These are phyloP conservation scores for Leptodermis oblonga DNA, from an alignment of 257 asterid genomes.

Conservation along the genomic window DNA sequence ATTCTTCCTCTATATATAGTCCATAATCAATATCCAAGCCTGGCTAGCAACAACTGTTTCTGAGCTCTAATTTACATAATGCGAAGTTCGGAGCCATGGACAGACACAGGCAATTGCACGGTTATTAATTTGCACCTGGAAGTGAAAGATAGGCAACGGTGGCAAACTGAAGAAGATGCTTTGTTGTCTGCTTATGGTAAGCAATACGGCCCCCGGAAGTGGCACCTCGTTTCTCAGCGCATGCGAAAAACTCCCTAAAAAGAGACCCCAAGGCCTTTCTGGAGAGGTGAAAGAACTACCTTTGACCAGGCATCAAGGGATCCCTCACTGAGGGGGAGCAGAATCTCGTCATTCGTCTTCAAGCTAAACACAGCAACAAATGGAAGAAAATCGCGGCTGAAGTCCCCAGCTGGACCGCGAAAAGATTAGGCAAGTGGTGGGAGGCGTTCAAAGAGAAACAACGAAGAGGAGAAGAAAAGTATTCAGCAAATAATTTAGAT, in stretches of 20 bases:
- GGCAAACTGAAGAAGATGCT: slow-evolving; percentile 78
- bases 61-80: no score
- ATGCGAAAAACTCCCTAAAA: slow-evolving; percentile 48
- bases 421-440: slow-evolving; percentile 76
- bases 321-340: slow-evolving; percentile 57
- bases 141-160: slow-evolving; percentile 75
- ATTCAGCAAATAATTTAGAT: slow-evolving; percentile 17
- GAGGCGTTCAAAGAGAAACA: slow-evolving; percentile 54
- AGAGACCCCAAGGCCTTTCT: slow-evolving; percentile 67
- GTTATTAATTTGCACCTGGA: no score
- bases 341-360: slow-evolving; percentile 53
- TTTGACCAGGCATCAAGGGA: slow-evolving; percentile 65
- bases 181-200: slow-evolving; percentile 50
- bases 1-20: no score
- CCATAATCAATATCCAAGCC: no score
- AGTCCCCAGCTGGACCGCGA: slow-evolving; percentile 67
- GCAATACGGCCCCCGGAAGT: slow-evolving; percentile 62
- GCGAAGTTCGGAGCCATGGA: slow-evolving; percentile 49
- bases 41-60: no score
- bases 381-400: slow-evolving; percentile 78
- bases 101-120: slow-evolving; percentile 28
- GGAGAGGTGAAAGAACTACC: slow-evolving; percentile 75
- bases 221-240: slow-evolving; percentile 61
- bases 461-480: slow-evolving; percentile 43
- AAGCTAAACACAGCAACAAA: slow-evolving; percentile 54